Base-by-base conservation (phyloP, 2,329 filamentous ascomycete genomes). In the Arthrobotrys pseudoclavata region DNA sequence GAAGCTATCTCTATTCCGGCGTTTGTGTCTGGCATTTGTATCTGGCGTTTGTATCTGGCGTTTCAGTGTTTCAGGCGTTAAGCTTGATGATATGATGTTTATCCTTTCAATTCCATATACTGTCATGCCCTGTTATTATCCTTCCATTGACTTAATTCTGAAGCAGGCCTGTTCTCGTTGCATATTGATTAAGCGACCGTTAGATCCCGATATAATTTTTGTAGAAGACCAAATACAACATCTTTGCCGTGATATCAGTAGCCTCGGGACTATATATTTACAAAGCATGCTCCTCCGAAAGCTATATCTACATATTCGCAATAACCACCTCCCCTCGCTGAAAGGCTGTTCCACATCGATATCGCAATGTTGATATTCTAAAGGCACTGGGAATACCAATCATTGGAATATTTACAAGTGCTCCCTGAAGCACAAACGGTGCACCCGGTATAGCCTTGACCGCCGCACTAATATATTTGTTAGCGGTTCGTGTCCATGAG, bases 401-500 rank as follows among this genome's bases (percentile, higher is more conserved):
- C 77, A 77, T 84, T 84, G 1, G 76, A 67, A 42, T 74, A 79
- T 64, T 80, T 80, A 80, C 83, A 84, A 6, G 81, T 82, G 3
- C 83, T 82, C 9, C 81, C 81, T n/a, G 55, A 60, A 31, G 79
- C 60, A 77, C 83, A 84, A 79, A 83, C 82, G 1, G 79, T 83
- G 15, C 83, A 69, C n/a, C 83, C 83, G 3, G 61, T 81, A 79
- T 80, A 84, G 15, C 82, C 82, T 29, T 76, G 57, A 2, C 83
- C 83, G 31, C 83, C 83, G 63, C 83, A 84, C 77, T 84, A 82
- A 34, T 53, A 18, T 2, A 15, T 18, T 24, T 18, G 53, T 69
- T 69, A 69, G 66, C 12, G 22, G 9, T 5, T 26, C 31, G 1
- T 57, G 1, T 53, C 5, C 29, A 42, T n/a, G 10, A 47, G n/a